Conservation (phyloP, 768 basidiomycete species). For the Russula ochroleuca region DNA sequence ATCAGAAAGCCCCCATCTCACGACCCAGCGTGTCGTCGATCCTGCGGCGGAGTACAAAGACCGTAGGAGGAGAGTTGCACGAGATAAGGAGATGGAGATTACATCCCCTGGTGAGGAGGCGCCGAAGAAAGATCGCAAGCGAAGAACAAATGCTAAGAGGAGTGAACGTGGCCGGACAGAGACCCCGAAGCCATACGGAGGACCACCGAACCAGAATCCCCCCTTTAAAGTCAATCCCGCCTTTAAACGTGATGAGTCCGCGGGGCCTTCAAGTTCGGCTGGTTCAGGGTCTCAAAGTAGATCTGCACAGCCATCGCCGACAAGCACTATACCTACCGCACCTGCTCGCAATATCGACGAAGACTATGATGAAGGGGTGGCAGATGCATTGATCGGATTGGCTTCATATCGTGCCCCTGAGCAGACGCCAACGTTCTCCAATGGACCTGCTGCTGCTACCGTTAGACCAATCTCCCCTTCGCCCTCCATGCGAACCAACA, state of each 20-base stretch:
- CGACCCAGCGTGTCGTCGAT: conserved; percentile 34
- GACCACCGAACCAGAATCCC: conserved; percentile 25
- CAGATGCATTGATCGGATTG: conserved; percentile 77
- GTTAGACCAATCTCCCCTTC: conserved; percentile 30
- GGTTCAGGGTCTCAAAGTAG: conserved; percentile 49
- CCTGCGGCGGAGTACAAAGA: conserved; percentile 45
- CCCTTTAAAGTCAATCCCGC: conserved; percentile 30
- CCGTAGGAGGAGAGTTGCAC: conserved; percentile 35
- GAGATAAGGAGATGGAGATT: conserved; percentile 27
- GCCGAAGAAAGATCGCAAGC: conserved; percentile 57
- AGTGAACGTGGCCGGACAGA: conserved; percentile 46
- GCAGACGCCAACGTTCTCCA: conserved; percentile 26
- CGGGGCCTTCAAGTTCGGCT: conserved; percentile 63
- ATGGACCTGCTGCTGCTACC: conserved; percentile 21
- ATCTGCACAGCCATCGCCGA: conserved; percentile 71
- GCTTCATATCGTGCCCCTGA: conserved; percentile 30
- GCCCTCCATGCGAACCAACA: conserved; percentile 43
- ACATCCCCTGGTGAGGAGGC: conserved; percentile 34
- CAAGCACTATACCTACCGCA: conserved; percentile 52
- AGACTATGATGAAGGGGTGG: conserved; percentile 91
- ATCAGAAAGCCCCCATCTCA: conserved; percentile 54
- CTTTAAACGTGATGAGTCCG: conserved; percentile 46
- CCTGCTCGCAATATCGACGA: conserved; percentile 77
- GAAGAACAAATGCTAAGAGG: conserved; percentile 42
- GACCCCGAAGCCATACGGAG: conserved; percentile 40